Evolutionary conservation across 1,139 yeast species (phyloP), one percentile per base, ranked within the genome.

Genomic region (Sugiyamaella sp.): DNA sequence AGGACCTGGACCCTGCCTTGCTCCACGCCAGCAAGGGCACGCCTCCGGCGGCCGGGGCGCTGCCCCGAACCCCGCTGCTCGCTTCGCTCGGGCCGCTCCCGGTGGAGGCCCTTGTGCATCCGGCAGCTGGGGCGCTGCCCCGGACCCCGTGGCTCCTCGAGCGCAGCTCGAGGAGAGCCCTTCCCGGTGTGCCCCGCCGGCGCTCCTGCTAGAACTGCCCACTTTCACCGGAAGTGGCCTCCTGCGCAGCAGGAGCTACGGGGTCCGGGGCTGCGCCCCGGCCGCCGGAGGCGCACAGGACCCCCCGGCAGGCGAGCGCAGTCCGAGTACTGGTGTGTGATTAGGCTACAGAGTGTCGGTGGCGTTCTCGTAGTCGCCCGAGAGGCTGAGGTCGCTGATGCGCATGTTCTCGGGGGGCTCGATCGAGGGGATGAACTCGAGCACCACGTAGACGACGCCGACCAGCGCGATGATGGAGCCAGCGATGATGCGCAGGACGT

Each of bases 341-440:
- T 10, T 24, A 41, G 17, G 12, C 41, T 63, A 65, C n/a, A 66
- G 62, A 32, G 69, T 66, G 52, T 66, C 69, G 20, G 66, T 64
- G 46, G 66, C 65, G 39, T 63, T 58, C 60, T 65, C 69, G 41
- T 66, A 64, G 46, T 64, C 66, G 17, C 48, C 51, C 16, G 49
- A 38, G n/a, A 53, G 50, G 46, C 60, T 39, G 52, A 50, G 22
- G 48, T 62, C 66, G 19, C 60, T 63, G 43, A 57, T 53, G 16
- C 69, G 60, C 91, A 87, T 85, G 70, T 84, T 85, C 60, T 83
- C 84, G 49, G 95, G 91, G 38, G 88, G 82, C 41, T 86, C 82
- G 39, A 86, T 73, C 55, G 86, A 79, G 29, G 91, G 89, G 22
- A 86, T 72, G 48, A 85, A 84, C 68, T 89, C 95, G 62, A 88